Base-by-base conservation (phyloP, 78 protist genomes). In the Dictyostelium discoideum region DNA sequence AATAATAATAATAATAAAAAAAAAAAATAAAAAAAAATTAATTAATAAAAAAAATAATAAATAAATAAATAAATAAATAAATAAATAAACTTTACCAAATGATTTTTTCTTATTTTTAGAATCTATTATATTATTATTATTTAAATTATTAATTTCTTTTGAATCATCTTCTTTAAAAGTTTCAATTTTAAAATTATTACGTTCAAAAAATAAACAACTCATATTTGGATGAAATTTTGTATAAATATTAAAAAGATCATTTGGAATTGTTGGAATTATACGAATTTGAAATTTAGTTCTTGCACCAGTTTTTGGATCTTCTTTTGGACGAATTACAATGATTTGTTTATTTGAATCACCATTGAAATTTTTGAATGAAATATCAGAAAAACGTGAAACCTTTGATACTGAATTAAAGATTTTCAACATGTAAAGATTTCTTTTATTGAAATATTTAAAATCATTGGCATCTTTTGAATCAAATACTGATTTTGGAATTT, bases 291-390 rank as follows among this genome's bases (percentile, higher is more conserved):
- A 90, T 39, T 77, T 84, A 39, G 95, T 90, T 46, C 76, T 82
- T 14, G 88, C 87, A 73, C 95, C 95, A 42, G 95, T 82, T 18
- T 40, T 54, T 39, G 95, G 85, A 54, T 90, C 95, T 50, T 42
- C 95, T 24, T 82, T 90, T 44, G 95, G 95, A 26, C 22, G 13
- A 13, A 93, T 44, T 14, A 77, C 50, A 14, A 93, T 32, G 10
- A 93, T 93, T 54, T 82, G 96, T 57, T 93, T 93, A 84, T 84
- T 93, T 39, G 84, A 73, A 60, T 93, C 96, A 29, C 87, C 92
- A 40, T 84, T 48, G 48, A 80, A 90, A 50, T 83, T 44, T n/a
- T 40, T 63, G 60, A 90, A 72, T 22, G 4, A 4, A 3, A 82
- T 40, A 89, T 87, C 85, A 11, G 54, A 26, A 42, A 87, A 93